phyloP scores from a whole-genome alignment of 495 filamentous ascomycete species.

The Massariosphaeria phaeospora region DNA sequence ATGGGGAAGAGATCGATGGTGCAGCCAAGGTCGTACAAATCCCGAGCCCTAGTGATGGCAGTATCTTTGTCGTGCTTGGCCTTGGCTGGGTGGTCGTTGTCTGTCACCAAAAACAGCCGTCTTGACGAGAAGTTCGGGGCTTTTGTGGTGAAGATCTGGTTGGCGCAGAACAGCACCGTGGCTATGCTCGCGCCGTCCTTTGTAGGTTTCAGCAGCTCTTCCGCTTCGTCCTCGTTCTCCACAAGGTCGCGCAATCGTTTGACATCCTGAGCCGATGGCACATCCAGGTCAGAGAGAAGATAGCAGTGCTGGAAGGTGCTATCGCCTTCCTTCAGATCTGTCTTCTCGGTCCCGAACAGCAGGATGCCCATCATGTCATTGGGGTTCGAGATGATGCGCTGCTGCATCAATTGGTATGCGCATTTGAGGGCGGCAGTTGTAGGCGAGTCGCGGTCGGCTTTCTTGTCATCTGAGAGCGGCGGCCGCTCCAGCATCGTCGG shows the following conservation, averaged over 20 bases:
- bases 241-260: conserved; percentile 68
- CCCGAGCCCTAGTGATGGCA: conserved; percentile 82
- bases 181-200: conserved; percentile 71
- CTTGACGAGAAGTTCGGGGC: conserved; percentile 91
- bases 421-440: conserved; percentile 83
- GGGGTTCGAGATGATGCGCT: conserved; percentile 93
- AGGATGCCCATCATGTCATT: conserved; percentile 97
- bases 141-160: conserved; percentile 93
- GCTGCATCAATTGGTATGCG: conserved; percentile 92
- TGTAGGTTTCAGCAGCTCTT: conserved; percentile 58
- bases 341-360: conserved; percentile 85
- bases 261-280: conserved; percentile 82
- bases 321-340: conserved; percentile 68
- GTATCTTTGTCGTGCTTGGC: conserved; percentile 67
- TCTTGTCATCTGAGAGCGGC: conserved; percentile 60
- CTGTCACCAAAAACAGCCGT: conserved; percentile 90
- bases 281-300: conserved; percentile 79
- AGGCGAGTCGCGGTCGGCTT: conserved; percentile 65
- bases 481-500: conserved; percentile 77
- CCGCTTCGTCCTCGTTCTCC: conserved; percentile 64
- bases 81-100: conserved; percentile 78
- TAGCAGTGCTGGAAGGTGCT: conserved; percentile 87
- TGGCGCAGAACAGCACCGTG: conserved; percentile 88
- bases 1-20: conserved; percentile 94
- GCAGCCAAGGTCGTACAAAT: conserved; percentile 91